These are phyloP conservation scores for Cucurbita maxima DNA, from an alignment of 306 rosid species.

Conservation along the genomic window DNA sequence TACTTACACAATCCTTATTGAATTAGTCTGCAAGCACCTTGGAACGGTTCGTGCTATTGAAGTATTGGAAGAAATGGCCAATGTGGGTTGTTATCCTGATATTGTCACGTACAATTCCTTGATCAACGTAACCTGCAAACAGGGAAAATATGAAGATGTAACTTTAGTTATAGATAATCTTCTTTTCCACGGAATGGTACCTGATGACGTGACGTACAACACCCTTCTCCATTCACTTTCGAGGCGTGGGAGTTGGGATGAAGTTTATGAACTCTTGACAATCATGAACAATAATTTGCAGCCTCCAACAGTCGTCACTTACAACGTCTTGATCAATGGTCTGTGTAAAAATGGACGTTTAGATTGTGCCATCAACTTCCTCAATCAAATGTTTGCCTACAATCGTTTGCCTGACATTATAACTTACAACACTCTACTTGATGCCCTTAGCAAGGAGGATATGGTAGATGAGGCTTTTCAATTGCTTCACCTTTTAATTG, in stretches of 20 bases:
- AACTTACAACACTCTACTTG: constrained; percentile 67
- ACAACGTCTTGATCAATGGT: constrained; percentile 65
- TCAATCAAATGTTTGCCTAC: constrained; percentile 40
- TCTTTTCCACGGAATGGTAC: constrained; percentile 38
- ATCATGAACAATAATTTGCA: constrained; percentile 45
- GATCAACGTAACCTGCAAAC: constrained; percentile 46
- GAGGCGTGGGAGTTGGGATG: constrained; percentile 47
- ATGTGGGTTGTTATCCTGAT: constrained; percentile 81
- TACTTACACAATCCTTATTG: constrained; percentile 59
- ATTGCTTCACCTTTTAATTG: constrained; percentile 33
- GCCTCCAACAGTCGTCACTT: constrained; percentile 56
- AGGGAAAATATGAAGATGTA: constrained; percentile 42
- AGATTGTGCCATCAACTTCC: constrained; percentile 53
- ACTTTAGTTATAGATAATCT: constrained; percentile 43
- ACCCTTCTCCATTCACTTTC: constrained; percentile 62
- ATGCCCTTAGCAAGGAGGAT: constrained; percentile 62
- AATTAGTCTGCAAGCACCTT: constrained; percentile 52
- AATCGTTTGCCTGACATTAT: constrained; percentile 60
- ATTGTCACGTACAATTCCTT: constrained; percentile 63
- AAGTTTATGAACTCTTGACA: constrained; percentile 44
- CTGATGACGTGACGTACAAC: constrained; percentile 58
- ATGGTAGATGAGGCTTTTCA: constrained; percentile 52
- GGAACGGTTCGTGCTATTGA: constrained; percentile 51
- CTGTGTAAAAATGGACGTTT: constrained; percentile 56
- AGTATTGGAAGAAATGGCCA: constrained; percentile 66